phyloP scores from a whole-genome alignment of 768 basidiomycete species.

The Boletales sp. region DNA sequence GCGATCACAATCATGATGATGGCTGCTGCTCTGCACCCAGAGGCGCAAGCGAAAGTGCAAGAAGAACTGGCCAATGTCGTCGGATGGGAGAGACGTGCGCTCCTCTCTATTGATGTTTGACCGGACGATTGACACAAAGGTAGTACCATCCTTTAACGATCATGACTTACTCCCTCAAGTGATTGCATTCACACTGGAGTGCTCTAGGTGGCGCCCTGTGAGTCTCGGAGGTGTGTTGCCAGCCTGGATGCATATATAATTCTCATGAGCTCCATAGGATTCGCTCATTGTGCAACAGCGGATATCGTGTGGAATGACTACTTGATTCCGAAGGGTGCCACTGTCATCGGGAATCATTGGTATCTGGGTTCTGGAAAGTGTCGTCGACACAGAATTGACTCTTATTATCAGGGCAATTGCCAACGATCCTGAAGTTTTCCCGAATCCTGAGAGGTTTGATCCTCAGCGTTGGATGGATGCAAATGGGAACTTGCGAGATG shows the following conservation, averaged over 20 bases:
- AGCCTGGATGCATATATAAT: background rate
- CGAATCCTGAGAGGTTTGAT: slow-evolving; percentile 51
- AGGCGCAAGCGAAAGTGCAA: slow-evolving; percentile 47
- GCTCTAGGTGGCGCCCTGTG: slow-evolving; percentile 37
- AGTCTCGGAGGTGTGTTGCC: slow-evolving; percentile 22
- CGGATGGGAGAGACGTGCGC: slow-evolving; percentile 34
- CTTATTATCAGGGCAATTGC: slow-evolving; percentile 33
- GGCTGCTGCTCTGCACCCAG: slow-evolving; percentile 50
- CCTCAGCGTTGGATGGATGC: slow-evolving; percentile 48
- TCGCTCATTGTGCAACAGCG: slow-evolving; percentile 57
- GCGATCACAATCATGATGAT: slow-evolving; percentile 53
- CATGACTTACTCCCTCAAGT: slow-evolving; percentile 32
- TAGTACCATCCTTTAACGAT: slow-evolving; percentile 38
- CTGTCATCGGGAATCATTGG: slow-evolving; percentile 38
- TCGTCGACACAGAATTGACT: background rate
- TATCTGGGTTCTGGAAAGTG: background rate
- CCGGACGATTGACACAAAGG: background rate
- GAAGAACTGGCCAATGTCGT: slow-evolving; percentile 51
- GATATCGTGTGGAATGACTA: slow-evolving; percentile 44
- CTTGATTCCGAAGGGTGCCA: slow-evolving; percentile 39
- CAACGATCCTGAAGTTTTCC: slow-evolving; percentile 50
- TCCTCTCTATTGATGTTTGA: background rate
- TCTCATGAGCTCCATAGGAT: slow-evolving; percentile 36
- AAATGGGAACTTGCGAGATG: slow-evolving; percentile 23
- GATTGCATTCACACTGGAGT: slow-evolving; percentile 35